phyloP scores from a whole-genome alignment of 2,329 filamentous ascomycete genomes.

The Aspergillus sp. region DNA sequence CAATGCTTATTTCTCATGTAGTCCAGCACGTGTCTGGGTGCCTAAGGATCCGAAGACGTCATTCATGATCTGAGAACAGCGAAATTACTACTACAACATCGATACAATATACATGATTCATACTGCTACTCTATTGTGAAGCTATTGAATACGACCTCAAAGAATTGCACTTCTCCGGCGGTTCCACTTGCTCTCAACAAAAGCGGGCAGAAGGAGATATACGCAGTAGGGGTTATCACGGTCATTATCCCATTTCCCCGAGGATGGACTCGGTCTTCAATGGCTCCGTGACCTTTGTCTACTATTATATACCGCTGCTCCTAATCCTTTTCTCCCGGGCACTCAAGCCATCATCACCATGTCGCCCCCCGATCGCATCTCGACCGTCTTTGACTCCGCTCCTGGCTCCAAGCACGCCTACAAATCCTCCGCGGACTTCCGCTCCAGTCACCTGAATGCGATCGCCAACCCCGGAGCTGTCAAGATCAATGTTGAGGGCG shows the following conservation, averaged over 20 bases:
- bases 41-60: neutral
- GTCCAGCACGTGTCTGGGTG: neutral
- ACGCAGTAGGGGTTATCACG: constrained; percentile 42
- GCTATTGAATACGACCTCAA: neutral
- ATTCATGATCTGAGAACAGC: neutral
- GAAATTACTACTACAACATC: neutral
- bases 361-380: constrained; percentile 23
- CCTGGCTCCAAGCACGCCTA: constrained; percentile 9
- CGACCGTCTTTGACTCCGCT: constrained; percentile 8
- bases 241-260: constrained; percentile 18
- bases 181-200: constrained; percentile 9
- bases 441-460: constrained; percentile 33
- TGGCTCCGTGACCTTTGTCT: neutral
- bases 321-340: too few relatives aligned
- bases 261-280: constrained; percentile 4
- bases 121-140: neutral
- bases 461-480: constrained; percentile 62
- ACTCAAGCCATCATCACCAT: constrained; percentile 17
- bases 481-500: constrained; percentile 92
- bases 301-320: too few relatives aligned
- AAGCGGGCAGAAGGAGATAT: constrained; percentile 39
- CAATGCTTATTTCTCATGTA: neutral
- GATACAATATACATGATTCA: too few relatives aligned
- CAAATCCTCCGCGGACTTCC: constrained; percentile 17
- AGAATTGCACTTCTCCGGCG: neutral